Evolutionary conservation across 345 rosid genomes (phyloP).

Genomic region (Lenwebbia sp.): DNA sequence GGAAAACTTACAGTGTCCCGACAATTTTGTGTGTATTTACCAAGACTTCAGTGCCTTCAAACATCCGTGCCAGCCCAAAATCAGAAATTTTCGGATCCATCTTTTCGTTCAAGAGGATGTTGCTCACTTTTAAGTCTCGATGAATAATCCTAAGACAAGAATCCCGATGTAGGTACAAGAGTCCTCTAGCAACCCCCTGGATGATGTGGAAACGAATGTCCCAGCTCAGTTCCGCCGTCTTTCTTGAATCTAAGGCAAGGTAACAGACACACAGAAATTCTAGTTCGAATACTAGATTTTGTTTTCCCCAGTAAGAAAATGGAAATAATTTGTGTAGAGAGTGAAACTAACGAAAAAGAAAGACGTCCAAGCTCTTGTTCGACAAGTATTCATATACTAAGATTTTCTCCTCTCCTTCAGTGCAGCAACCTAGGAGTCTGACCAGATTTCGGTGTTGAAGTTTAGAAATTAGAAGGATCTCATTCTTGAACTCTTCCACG

Average conservation of each 20-base stretch:
- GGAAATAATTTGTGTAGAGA: neutral
- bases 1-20: conserved; percentile 15
- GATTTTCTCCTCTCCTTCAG: conserved; percentile 44
- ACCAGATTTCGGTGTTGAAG: conserved; percentile 67
- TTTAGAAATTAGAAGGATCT: conserved; percentile 41
- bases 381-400: conserved; percentile 41
- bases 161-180: conserved; percentile 25
- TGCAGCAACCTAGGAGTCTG: conserved; percentile 48
- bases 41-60: conserved; percentile 3
- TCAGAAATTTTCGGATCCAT: conserved; percentile 34
- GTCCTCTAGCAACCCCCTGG: conserved; percentile 21
- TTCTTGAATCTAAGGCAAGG: conserved; percentile 2
- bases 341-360: conserved; percentile 9
- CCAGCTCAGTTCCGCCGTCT: conserved; percentile 13
- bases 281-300: neutral
- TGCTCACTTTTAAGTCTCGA: conserved; percentile 23
- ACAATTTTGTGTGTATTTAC: conserved; percentile 13
- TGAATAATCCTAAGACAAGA: conserved; percentile 22
- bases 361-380: conserved; percentile 19
- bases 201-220: conserved; percentile 13
- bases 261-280: neutral
- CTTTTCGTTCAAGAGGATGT: conserved; percentile 18
- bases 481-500: conserved; percentile 41
- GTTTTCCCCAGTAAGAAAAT: neutral
- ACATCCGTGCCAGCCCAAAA: conserved; percentile 25